A percentile compares a stretch with the other conserved stretches of the same genome.
These are phyloP conservation scores for Microcera coccophila DNA, from an alignment of 2,329 filamentous ascomycete genomes.

Conservation along the genomic window DNA sequence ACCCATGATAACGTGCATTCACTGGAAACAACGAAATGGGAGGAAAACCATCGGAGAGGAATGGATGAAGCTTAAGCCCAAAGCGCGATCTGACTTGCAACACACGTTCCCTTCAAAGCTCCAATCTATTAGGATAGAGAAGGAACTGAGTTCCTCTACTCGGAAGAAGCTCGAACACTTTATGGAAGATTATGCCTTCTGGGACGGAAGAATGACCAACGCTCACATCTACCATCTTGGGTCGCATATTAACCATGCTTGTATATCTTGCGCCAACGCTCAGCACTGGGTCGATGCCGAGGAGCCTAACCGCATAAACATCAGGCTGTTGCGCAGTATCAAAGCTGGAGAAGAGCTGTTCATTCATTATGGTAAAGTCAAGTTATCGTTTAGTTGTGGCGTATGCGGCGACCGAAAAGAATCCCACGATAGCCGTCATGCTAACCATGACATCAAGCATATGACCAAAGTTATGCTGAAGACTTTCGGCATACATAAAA, in stretches of 20 bases:
- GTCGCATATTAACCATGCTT: conserved; percentile 34
- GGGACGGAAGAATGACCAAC: conserved; percentile 3
- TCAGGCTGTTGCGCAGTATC: conserved; percentile 18
- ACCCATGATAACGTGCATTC: conserved; percentile 15
- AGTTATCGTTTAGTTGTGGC: conserved; percentile 27
- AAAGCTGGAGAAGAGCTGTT: conserved; percentile 32
- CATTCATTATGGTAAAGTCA: conserved; percentile 33
- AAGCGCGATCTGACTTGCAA: conserved; percentile 2
- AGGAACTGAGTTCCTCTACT: background rate
- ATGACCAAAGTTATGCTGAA: no score
- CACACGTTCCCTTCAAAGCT: conserved; percentile 13
- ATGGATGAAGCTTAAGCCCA: conserved; percentile 13
- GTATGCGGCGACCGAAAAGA: conserved; percentile 10
- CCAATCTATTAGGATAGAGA: conserved; percentile 3
- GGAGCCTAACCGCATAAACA: conserved; percentile 12
- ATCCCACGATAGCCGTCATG: background rate
- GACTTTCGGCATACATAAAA: no score
- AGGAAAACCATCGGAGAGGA: conserved; percentile 1
- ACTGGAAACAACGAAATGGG: conserved; percentile 8
- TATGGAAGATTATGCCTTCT: conserved; percentile 24
- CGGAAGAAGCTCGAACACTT: conserved; percentile 18
- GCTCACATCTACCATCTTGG: conserved; percentile 19
- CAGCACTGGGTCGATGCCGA: conserved; percentile 9
- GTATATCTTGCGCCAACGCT: conserved; percentile 27
- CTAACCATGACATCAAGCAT: no score